Evolutionary conservation across 1,139 yeast genomes (phyloP).

Genomic region (Lodderomyces margitis): DNA sequence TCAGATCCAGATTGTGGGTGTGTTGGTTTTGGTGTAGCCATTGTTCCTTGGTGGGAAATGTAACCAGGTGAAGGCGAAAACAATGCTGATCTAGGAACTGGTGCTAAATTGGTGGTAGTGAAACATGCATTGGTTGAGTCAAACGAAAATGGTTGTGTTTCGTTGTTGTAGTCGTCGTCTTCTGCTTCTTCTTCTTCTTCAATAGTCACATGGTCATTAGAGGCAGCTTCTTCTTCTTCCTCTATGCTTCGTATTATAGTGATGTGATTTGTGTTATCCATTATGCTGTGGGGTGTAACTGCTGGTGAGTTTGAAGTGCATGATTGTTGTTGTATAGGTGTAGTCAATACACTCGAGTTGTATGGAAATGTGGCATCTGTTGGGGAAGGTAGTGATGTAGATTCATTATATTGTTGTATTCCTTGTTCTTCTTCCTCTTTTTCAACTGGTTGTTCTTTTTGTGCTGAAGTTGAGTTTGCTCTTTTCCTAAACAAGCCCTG

Average conservation of each 20-base stretch:
- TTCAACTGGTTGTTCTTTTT: neutral
- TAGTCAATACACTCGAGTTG: neutral
- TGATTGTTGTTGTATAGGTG: conserved; percentile 2
- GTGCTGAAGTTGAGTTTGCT: neutral
- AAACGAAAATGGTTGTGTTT: neutral
- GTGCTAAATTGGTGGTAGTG: neutral
- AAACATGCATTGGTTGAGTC: neutral
- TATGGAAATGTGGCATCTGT: neutral
- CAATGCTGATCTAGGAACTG: conserved; percentile 3
- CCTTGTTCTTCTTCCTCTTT: neutral
- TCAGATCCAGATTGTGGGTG: neutral
- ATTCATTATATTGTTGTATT: neutral
- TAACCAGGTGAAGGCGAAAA: conserved; percentile 5
- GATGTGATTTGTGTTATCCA: conserved; percentile 7
- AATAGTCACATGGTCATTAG: neutral
- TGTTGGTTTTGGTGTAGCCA: conserved; percentile 1
- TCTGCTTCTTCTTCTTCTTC: conserved; percentile 4
- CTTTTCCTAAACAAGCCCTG: conserved; percentile 13
- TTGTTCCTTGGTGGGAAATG: conserved; percentile 1
- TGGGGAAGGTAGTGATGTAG: neutral
- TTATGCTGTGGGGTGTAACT: conserved; percentile 3
- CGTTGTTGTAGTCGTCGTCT: neutral
- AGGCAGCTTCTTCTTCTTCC: conserved; percentile 7
- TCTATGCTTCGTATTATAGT: conserved; percentile 11
- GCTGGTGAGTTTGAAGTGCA: neutral